Evolutionary conservation across 768 basidiomycete species (phyloP), one percentile per base, ranked within the genome.

Genomic region (Boletus subcaerulescens): DNA sequence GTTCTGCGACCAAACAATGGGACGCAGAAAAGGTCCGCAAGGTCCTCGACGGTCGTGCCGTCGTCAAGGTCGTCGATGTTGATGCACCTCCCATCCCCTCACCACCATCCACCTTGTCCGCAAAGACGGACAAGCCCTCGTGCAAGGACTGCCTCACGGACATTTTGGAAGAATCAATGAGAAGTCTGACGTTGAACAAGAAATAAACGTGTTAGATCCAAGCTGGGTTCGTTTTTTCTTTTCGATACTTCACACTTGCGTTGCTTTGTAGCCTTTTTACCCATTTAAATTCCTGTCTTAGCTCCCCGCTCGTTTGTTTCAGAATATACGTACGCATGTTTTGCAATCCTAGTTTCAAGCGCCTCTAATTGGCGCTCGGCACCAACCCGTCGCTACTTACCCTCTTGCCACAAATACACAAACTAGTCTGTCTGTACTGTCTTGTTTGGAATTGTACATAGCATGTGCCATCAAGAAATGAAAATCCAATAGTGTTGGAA

Each of bases 41-140:
- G 62, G 87, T 94, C 45, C 74, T 93, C 62, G 90, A 92, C 58
- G 92, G 92, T 45, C 87, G 82, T 61, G 91, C 91, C 3, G 88
- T 91, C 33, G 76, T 93, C 57, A 75, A 79, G 42, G 82, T 93
- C 49, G 90, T 93, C 61, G 89, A 92, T 68, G 77, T 93, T 55
- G 89, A 90, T 4, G 41, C 33, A 45, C 71, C 69, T 20, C 18
- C 45, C 14, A 24, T 52, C 1, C 43, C 56, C 12, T 41, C 35
- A 18, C 35, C 48, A 7, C 32, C 45, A 29, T 15, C 56, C 10
- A 45, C 60, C 12, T 12, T 55, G 52, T 41, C 55, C 32, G 26
- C 58, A 52, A 65, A 58, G 61, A 39, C 45, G 58, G 61, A 56
- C 55, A 57, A 61, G 45, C 42, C 22, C 36, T 57, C 54, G 38